Conservation (phyloP, 495 filamentous ascomycete genomes). For the Xylaria longipes region DNA sequence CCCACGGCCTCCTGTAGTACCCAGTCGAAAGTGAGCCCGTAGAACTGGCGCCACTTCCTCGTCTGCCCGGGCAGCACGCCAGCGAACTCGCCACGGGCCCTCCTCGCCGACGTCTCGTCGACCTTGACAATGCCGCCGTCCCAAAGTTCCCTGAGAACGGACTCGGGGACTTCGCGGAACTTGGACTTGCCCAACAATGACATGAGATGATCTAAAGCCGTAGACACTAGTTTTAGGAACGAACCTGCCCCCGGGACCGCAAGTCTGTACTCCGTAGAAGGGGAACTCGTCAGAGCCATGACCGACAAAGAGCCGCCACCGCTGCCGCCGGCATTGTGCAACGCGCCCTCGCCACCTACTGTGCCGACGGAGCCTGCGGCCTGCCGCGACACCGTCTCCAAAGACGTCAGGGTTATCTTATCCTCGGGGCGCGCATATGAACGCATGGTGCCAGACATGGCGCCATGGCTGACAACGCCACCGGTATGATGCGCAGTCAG, state of each 20-base stretch:
- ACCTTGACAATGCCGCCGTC: conserved; percentile 73
- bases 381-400: conserved; percentile 60
- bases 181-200: conserved; percentile 68
- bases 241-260: conserved; percentile 77
- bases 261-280: conserved; percentile 56
- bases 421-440: conserved; percentile 59
- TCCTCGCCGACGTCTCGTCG: conserved; percentile 62
- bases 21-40: conserved; percentile 80
- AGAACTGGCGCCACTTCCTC: conserved; percentile 81
- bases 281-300: conserved; percentile 25
- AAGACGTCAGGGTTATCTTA: conserved; percentile 55
- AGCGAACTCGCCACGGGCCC: conserved; percentile 69
- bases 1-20: conserved; percentile 79
- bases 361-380: conserved; percentile 69
- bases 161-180: conserved; percentile 69
- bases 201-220: conserved; percentile 70
- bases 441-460: conserved; percentile 43
- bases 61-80: conserved; percentile 78
- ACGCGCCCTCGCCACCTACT: conserved; percentile 63
- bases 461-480: conserved; percentile 52
- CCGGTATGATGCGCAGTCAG: conserved; percentile 62
- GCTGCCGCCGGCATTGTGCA: conserved; percentile 59
- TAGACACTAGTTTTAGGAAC: conserved; percentile 72
- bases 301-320: conserved; percentile 30
- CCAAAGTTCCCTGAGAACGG: conserved; percentile 77